Percentiles rank a stretch among this genome's conserved stretches.
These are phyloP conservation scores for Rhizophora mangle DNA, from an alignment of 345 rosid species.

Conservation along the genomic window DNA sequence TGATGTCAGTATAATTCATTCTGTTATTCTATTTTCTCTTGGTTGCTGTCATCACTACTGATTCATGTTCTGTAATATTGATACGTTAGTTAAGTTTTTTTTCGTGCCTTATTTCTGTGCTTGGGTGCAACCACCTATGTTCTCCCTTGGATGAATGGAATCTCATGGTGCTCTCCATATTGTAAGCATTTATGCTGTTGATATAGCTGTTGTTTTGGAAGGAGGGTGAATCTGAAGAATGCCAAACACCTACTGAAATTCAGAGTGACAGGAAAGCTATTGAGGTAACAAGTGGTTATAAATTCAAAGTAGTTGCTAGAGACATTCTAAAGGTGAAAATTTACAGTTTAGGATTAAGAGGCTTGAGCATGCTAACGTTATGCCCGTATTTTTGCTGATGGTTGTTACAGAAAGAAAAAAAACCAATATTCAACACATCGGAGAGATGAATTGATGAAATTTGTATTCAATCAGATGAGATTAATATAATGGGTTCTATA, in stretches of 20 bases:
- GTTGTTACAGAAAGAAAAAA: background rate
- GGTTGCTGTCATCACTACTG: no score
- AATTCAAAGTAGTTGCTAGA: slow-evolving; percentile 78
- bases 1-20: background rate
- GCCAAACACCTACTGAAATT: slow-evolving; percentile 86
- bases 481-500: no score
- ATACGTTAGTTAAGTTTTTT: no score
- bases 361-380: background rate
- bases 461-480: no score
- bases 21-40: background rate
- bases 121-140: no score
- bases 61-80: no score
- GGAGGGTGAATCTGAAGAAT: slow-evolving; percentile 85
- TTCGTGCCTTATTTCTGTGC: no score
- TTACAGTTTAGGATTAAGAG: background rate
- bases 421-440: background rate
- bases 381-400: background rate
- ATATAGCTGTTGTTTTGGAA: slow-evolving; percentile 21
- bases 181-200: no score
- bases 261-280: slow-evolving; percentile 94
- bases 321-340: slow-evolving; percentile 71
- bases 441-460: background rate
- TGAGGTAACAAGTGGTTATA: slow-evolving; percentile 41
- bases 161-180: no score
- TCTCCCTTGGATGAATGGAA: no score